A percentile compares a stretch with the other conserved stretches of the same genome.
phyloP scores from a whole-genome alignment of 202 grass and related monocot genomes.

The Hordeum pubiflorum region DNA sequence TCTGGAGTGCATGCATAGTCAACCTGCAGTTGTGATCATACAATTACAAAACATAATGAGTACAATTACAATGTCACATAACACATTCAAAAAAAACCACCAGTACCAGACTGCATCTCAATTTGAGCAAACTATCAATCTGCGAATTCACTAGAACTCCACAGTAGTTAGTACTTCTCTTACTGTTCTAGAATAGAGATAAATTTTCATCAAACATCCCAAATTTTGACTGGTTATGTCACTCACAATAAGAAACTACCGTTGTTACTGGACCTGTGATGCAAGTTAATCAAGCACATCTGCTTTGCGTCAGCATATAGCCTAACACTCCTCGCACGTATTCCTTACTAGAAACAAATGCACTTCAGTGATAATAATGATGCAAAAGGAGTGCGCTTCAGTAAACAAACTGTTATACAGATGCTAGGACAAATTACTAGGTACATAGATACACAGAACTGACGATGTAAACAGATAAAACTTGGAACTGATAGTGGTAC shows the following conservation, averaged over 20 bases:
- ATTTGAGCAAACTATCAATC: not conserved
- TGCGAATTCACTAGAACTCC: not conserved
- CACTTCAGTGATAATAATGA: not conserved
- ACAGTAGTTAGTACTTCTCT: not conserved
- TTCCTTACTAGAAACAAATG: not conserved
- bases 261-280: not conserved
- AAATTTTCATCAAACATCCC: not conserved
- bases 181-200: not conserved
- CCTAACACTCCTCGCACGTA: not conserved
- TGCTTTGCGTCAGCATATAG: not conserved
- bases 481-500: not conserved
- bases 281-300: not conserved
- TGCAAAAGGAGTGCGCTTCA: not conserved
- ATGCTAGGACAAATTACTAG: not conserved
- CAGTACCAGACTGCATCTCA: not conserved
- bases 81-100: not conserved
- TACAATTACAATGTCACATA: not conserved
- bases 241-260: not conserved
- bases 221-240: not conserved
- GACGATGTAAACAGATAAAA: not conserved
- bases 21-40: slow-evolving; percentile 41
- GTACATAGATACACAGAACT: not conserved
- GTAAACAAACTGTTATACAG: not conserved
- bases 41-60: not conserved
- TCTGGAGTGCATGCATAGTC: slow-evolving; percentile 72